Evolutionary conservation across 805 yeast genomes (phyloP).

Genomic region (Starmerella asiatica): DNA sequence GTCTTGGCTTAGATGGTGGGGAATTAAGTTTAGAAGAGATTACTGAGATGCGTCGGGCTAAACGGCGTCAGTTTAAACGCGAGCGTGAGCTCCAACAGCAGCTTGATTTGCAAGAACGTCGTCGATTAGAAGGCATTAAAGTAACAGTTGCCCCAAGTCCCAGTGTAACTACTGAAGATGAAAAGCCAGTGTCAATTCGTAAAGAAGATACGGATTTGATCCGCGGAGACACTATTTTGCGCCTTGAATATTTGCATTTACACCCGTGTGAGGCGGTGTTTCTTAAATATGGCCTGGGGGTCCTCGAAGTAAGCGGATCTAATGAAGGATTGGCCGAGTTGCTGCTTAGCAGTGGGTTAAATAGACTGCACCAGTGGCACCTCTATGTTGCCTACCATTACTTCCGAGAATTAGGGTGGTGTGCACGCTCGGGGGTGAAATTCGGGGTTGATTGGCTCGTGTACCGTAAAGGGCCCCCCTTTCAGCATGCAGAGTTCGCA

Average conservation of each 20-base stretch:
- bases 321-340: conserved; percentile 11
- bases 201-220: conserved; percentile 20
- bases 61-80: conserved; percentile 57
- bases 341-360: conserved; percentile 2
- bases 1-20: conserved; percentile 37
- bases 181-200: conserved; percentile 15
- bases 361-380: conserved; percentile 23
- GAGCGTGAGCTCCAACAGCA: conserved; percentile 51
- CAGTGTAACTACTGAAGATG: not conserved
- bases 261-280: conserved; percentile 68
- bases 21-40: conserved; percentile 48
- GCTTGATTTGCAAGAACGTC: conserved; percentile 31
- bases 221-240: conserved; percentile 19
- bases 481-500: conserved; percentile 84
- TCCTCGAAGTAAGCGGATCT: conserved; percentile 28
- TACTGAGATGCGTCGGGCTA: conserved; percentile 56
- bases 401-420: conserved; percentile 84
- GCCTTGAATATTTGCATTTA: conserved; percentile 42
- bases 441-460: conserved; percentile 79
- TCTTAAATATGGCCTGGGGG: conserved; percentile 44
- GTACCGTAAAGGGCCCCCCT: conserved; percentile 88
- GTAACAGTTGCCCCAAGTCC: conserved; percentile 9
- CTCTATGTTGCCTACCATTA: conserved; percentile 72
- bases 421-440: conserved; percentile 80
- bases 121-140: conserved; percentile 11